phyloP scores from a whole-genome alignment of 495 filamentous ascomycete genomes.

The Tuber magnatum region DNA sequence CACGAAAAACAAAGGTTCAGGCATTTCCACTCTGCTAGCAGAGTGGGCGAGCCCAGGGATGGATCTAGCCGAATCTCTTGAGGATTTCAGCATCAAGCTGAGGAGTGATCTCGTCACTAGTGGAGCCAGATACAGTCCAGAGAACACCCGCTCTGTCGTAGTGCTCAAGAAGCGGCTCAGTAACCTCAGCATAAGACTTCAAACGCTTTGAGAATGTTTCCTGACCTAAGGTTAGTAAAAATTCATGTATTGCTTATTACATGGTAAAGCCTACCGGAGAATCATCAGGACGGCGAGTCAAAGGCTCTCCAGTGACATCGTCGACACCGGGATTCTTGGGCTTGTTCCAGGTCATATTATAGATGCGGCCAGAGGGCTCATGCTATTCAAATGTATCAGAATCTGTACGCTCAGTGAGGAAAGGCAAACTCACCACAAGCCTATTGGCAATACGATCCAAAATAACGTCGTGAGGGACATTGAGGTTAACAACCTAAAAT shows the following conservation, averaged over 20 bases:
- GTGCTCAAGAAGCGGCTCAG: slow-evolving; percentile 74
- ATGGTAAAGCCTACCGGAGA: slow-evolving; percentile 42
- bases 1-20: not conserved
- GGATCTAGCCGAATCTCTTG: slow-evolving; percentile 54
- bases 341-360: slow-evolving; percentile 86
- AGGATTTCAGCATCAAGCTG: slow-evolving; percentile 74
- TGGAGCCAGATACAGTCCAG: slow-evolving; percentile 78
- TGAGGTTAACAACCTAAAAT: slow-evolving; percentile 38
- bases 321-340: slow-evolving; percentile 75
- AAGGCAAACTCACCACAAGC: slow-evolving; percentile 57
- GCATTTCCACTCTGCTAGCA: not conserved
- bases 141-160: slow-evolving; percentile 81
- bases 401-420: slow-evolving; percentile 42
- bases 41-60: not conserved
- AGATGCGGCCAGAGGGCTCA: slow-evolving; percentile 80
- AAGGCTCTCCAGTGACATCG: slow-evolving; percentile 80
- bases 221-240: slow-evolving; percentile 43
- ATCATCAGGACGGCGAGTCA: slow-evolving; percentile 79
- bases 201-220: slow-evolving; percentile 76
- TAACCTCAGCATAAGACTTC: slow-evolving; percentile 77
- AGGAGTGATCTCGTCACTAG: slow-evolving; percentile 88
- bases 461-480: slow-evolving; percentile 62
- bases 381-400: slow-evolving; percentile 46
- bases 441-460: slow-evolving; percentile 80
- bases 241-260: not conserved